phyloP scores from a whole-genome alignment of 1,139 yeast genomes.

The Kurtzmaniella quercitrusa region DNA sequence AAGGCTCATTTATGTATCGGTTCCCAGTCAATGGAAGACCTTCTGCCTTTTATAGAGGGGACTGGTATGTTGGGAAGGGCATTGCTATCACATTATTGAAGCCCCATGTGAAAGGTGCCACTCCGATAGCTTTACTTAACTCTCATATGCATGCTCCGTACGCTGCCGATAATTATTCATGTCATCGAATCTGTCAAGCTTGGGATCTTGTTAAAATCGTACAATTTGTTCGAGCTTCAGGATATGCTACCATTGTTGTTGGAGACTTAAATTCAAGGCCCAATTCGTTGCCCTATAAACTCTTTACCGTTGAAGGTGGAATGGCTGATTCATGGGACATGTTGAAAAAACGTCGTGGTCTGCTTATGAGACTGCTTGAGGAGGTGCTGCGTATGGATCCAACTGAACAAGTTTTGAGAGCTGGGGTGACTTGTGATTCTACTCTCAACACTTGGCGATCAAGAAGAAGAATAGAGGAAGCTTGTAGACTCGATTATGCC shows the following conservation, averaged over 20 bases:
- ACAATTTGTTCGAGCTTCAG: slow-evolving; percentile 59
- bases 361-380: slow-evolving; percentile 7
- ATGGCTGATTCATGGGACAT: slow-evolving; percentile 83
- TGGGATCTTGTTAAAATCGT: slow-evolving; percentile 86
- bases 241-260: slow-evolving; percentile 81
- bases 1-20: slow-evolving; percentile 69
- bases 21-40: slow-evolving; percentile 95
- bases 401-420: slow-evolving; percentile 60
- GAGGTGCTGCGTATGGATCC: slow-evolving; percentile 55
- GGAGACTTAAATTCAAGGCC: slow-evolving; percentile 93
- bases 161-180: slow-evolving; percentile 55
- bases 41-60: slow-evolving; percentile 90
- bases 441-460: slow-evolving; percentile 83
- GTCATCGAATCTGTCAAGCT: slow-evolving; percentile 93
- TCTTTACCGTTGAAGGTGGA: slow-evolving; percentile 67
- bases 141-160: slow-evolving; percentile 99
- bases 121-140: slow-evolving; percentile 74
- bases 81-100: slow-evolving; percentile 70
- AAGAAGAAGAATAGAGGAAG: slow-evolving; percentile 57
- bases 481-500: slow-evolving; percentile 89
- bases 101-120: slow-evolving; percentile 41
- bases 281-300: slow-evolving; percentile 73
- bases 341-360: slow-evolving; percentile 37
- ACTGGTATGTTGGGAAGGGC: slow-evolving; percentile 95
- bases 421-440: slow-evolving; percentile 91